Evolutionary conservation across 1,284 basidiomycete species (phyloP), one percentile per base, ranked within the genome.

Genomic region (Ceratobasidium sp.): DNA sequence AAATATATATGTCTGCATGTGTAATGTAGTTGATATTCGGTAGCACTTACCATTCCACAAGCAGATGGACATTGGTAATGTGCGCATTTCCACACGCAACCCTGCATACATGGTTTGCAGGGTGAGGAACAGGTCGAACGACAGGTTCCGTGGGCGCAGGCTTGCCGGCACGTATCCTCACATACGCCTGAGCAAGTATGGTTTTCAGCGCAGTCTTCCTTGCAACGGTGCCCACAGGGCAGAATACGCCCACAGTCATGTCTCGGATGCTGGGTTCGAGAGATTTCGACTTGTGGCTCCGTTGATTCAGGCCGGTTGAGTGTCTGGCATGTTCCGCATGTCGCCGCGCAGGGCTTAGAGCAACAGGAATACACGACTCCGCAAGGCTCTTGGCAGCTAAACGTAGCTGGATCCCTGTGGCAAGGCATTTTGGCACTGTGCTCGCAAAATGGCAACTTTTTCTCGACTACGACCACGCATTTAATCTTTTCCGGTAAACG

Each of bases 31-130:
- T 49, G 38, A 26, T 44, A 18, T 38, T 11, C 11, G 35, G 35
- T 2, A 1, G 82, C 76, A 23, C 87, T 81, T 73, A 91, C 90
- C n/a, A 88, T 89, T 14, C 89, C 90, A 76, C 91, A 93, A 0
- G 88, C 86, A 21, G 91, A 84, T 1, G 86, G 86, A 73, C 91
- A 92, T 0, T 69, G 59, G 32, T 84, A 77, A 75, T 91, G 89
- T 7, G 82, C 75, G 76, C 91, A 92, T 49, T 82, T 76, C 76
- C 90, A 92, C 14, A 74, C 76, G 0, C 90, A 91, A 0, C 83
- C 80, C 74, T 89, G 85, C 76, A 87, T 84, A 78, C 91, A 92
- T 0, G 85, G 81, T 5, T 78, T 82, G 78, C 89, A 91, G 30
- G 66, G 76, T 59, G n/a, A 6, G 14, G 84, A 82, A 76, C 89